phyloP scores from a whole-genome alignment of 257 asterid genomes.

The Solanum lycopersicoides region DNA sequence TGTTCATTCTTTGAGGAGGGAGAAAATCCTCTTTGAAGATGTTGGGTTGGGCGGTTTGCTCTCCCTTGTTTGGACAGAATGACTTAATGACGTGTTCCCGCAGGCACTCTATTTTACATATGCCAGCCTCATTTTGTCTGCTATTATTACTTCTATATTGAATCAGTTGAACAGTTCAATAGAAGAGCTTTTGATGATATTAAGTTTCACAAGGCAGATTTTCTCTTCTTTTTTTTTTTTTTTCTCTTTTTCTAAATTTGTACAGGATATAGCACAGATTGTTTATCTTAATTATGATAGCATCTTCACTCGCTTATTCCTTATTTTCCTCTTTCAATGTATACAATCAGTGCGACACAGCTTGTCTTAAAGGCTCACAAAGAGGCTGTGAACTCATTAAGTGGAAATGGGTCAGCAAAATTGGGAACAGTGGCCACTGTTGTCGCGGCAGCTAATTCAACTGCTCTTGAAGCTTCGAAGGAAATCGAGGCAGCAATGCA shows the following conservation, averaged over 20 bases:
- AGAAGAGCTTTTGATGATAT: not conserved
- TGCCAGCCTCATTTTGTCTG: not conserved
- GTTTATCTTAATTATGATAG: not conserved
- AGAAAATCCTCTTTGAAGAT: not conserved
- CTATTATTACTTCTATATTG: not conserved
- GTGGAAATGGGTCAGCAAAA: constrained; percentile 90
- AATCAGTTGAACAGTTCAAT: not conserved
- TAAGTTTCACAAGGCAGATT: not conserved
- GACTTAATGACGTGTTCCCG: not conserved
- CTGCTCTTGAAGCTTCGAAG: constrained; percentile 93
- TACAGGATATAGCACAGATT: not conserved
- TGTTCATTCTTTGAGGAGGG: not conserved
- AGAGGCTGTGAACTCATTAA: constrained; percentile 94
- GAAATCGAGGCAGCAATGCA: constrained; percentile 98
- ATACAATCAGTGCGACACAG: constrained; percentile 74
- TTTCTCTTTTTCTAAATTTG: not conserved
- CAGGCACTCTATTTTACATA: not conserved
- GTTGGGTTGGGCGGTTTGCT: not conserved
- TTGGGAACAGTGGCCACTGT: constrained; percentile 97
- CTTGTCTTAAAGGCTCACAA: constrained; percentile 91
- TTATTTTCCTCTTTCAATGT: not conserved
- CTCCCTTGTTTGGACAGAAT: not conserved
- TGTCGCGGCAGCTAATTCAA: constrained; percentile 96
- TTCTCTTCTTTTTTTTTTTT: not conserved
- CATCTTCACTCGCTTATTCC: not conserved